Percentiles rank a stretch among this genome's conserved stretches.
Conservation (phyloP, 495 filamentous ascomycete species). For the Xylaria longipes region DNA sequence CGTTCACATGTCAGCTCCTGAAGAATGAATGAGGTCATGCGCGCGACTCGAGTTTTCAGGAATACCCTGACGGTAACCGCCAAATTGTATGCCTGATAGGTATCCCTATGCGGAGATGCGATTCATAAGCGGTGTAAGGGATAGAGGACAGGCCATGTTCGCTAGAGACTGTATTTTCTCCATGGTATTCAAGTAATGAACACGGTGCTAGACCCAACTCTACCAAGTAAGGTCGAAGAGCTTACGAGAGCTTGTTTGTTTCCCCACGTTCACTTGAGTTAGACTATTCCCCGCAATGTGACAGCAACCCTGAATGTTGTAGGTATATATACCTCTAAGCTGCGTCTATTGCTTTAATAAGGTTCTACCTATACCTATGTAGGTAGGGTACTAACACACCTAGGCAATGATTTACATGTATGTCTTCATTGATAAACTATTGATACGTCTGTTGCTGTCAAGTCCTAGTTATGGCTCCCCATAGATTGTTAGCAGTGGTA, state of each 20-base stretch:
- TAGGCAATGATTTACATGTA: neutral
- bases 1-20: constrained; percentile 23
- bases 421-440: neutral
- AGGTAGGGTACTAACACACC: neutral
- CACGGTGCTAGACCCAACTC: neutral
- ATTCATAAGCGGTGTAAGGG: neutral
- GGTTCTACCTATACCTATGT: no score
- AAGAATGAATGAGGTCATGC: constrained; percentile 38
- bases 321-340: neutral
- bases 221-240: neutral
- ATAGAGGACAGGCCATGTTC: neutral
- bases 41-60: constrained; percentile 21
- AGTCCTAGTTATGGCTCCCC: neutral
- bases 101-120: neutral
- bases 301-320: neutral
- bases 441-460: no score
- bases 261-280: neutral
- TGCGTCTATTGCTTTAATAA: neutral
- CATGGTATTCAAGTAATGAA: neutral
- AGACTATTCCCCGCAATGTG: constrained; percentile 14
- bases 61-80: neutral
- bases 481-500: neutral
- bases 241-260: neutral
- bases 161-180: neutral
- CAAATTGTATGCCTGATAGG: neutral